phyloP scores from a whole-genome alignment of 2,329 filamentous ascomycete genomes.

The Neonectria sp. region DNA sequence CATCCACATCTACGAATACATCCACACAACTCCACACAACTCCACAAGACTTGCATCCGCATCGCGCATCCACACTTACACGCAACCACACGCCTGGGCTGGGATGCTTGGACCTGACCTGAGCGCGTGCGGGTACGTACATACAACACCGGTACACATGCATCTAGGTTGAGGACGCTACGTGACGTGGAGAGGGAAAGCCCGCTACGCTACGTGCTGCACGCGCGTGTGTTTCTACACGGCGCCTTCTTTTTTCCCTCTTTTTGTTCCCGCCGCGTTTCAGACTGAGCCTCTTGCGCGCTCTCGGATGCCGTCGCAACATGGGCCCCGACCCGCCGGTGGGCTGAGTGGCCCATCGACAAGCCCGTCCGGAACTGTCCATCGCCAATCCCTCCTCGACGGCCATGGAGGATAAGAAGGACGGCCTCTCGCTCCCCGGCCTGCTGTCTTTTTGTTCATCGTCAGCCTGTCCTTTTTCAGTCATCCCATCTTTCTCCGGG shows the following conservation, averaged over 20 bases:
- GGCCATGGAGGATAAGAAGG: constrained; percentile 45
- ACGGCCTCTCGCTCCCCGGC: constrained; percentile 47
- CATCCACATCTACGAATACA: constrained; percentile 1
- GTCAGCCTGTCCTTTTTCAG: constrained; percentile 47
- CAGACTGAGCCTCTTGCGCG: constrained; percentile 41
- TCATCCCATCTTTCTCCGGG: constrained; percentile 35
- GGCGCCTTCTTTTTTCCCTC: background rate
- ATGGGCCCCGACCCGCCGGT: constrained; percentile 31
- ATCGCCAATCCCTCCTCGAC: constrained; percentile 43
- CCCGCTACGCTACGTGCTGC: background rate
- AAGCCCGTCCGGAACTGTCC: constrained; percentile 31
- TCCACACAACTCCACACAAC: constrained; percentile 2
- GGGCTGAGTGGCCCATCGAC: constrained; percentile 28
- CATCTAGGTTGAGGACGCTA: constrained; percentile 25
- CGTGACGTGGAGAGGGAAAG: constrained; percentile 28
- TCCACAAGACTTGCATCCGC: background rate
- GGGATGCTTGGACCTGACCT: background rate
- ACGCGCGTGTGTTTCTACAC: constrained; percentile 19
- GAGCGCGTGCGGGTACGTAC: constrained; percentile 30
- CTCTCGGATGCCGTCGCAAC: constrained; percentile 10
- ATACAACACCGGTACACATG: background rate
- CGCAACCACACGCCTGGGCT: background rate
- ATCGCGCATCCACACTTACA: constrained; percentile 4
- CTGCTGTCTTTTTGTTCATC: constrained; percentile 38
- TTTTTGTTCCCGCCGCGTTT: constrained; percentile 33